Base-by-base conservation (phyloP, 2,329 filamentous ascomycete species). In the Berkeleyomyces basicola region DNA sequence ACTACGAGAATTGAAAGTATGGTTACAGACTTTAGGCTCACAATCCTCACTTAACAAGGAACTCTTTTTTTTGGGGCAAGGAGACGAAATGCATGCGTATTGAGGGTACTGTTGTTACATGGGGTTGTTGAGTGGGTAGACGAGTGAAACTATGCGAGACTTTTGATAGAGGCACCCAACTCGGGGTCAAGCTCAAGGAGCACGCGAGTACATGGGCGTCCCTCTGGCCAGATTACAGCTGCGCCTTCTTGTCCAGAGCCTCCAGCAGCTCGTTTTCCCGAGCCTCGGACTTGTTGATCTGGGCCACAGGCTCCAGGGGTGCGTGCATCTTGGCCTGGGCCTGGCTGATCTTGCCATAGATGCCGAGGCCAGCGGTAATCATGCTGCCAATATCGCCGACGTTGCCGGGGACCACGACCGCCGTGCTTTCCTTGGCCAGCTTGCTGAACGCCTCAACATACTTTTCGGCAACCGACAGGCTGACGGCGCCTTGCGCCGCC, bases 381-480 rank as follows among this genome's bases (percentile, higher is more conserved):
- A 99, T 96, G 68, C 89, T 84, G 62, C 90, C 87, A 68, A 99
- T 91, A 71, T 99, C 93, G 65, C 93, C 93, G 44, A 99, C 90
- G 70, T 99, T 97, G 9, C 93, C 93, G 0, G 93, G 93, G 11
- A 99, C 91, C 23, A 99, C 90, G 37, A 99, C 87, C 3, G 90
- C 88, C 3, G 93, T 99, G 69, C 93, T 90, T 77, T 99, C 91
- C 76, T 92, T 93, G 59, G 93, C 93, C 68, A 99, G 78, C 71
- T 91, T 89, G 68, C 82, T 86, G 70, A 97, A 99, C 3, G 93
- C 93, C 55, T 95, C 92, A 61, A 99, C 93, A 69, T 99, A 99
- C 75, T 96, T 96, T 81, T 99, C 93, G 0, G 93, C 93, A 7
- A 99, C 89, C 11, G 82, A 88, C 66, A 99, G 75, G 70, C 88